Conservation (phyloP, 2,329 filamentous ascomycete species). For the Triangularia verruculosa region DNA sequence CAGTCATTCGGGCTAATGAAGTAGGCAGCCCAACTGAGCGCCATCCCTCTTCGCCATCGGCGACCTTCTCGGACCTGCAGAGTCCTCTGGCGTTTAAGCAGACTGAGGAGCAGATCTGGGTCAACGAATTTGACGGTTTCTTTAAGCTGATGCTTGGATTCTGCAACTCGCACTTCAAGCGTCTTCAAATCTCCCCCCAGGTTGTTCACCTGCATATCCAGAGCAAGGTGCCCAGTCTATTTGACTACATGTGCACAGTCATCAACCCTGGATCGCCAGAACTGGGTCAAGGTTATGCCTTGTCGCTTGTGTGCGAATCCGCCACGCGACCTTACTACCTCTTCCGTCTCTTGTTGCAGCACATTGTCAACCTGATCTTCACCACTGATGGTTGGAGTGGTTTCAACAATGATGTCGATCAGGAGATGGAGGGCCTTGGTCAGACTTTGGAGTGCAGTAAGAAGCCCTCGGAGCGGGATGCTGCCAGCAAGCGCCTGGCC, state of each 20-base stretch:
- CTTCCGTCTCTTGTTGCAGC: conserved; percentile 38
- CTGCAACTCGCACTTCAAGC: conserved; percentile 24
- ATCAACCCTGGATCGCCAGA: conserved; percentile 30
- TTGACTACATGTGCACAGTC: conserved; percentile 38
- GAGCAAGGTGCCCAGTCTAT: conserved; percentile 29
- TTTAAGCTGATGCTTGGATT: conserved; percentile 28
- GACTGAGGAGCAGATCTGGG: background rate
- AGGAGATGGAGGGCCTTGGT: conserved; percentile 22
- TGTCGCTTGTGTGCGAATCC: conserved; percentile 33
- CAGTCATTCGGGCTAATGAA: background rate
- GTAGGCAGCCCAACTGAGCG: background rate
- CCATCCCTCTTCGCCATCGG: background rate
- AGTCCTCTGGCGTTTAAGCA: background rate
- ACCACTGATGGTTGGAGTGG: conserved; percentile 34
- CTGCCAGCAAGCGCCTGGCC: conserved; percentile 37
- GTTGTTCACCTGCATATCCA: conserved; percentile 16
- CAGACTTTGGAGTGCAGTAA: background rate
- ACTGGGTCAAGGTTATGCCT: conserved; percentile 32
- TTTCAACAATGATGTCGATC: conserved; percentile 28
- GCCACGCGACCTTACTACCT: conserved; percentile 36
- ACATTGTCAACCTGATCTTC: conserved; percentile 37
- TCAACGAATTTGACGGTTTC: conserved; percentile 14
- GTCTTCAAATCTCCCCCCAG: conserved; percentile 16
- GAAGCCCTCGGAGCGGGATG: conserved; percentile 32
- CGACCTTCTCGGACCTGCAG: background rate